phyloP scores from a whole-genome alignment of 352 stramenopile species.

The Elongisporangium prolatum region DNA sequence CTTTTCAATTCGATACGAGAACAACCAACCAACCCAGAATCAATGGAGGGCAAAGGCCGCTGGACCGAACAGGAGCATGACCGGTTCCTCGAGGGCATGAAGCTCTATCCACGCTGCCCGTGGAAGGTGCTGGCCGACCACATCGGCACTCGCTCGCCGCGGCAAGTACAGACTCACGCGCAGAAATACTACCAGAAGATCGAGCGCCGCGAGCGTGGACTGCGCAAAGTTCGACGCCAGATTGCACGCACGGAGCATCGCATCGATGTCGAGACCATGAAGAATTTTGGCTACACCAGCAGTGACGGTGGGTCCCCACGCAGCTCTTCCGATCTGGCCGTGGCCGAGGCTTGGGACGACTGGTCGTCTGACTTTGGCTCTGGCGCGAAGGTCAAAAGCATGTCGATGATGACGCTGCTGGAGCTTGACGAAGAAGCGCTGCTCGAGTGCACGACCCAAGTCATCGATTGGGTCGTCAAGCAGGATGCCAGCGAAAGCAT shows the following conservation, averaged over 20 bases:
- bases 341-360: not conserved
- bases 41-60: not conserved
- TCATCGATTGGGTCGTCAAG: not conserved
- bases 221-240: conserved; percentile 37
- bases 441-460: not conserved
- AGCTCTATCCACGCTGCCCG: conserved; percentile 41
- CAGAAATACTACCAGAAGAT: conserved; percentile 66
- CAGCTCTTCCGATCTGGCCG: not conserved
- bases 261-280: conserved; percentile 12
- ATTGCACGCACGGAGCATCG: conserved; percentile 30
- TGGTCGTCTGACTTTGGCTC: not conserved
- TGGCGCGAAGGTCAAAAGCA: not conserved
- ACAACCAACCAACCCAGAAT: not conserved
- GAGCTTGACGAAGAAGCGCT: not conserved
- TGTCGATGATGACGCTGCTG: not conserved
- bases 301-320: not conserved
- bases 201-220: conserved; percentile 30
- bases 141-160: conserved; percentile 47
- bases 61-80: conserved; percentile 60
- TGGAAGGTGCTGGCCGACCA: conserved; percentile 48
- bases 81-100: conserved; percentile 53
- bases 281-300: not conserved
- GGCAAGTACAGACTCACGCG: conserved; percentile 57
- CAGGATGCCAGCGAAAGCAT: not conserved
- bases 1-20: not conserved